Evolutionary conservation across 2,329 filamentous ascomycete species (phyloP).

Genomic region (Chaetomium olivaceum): DNA sequence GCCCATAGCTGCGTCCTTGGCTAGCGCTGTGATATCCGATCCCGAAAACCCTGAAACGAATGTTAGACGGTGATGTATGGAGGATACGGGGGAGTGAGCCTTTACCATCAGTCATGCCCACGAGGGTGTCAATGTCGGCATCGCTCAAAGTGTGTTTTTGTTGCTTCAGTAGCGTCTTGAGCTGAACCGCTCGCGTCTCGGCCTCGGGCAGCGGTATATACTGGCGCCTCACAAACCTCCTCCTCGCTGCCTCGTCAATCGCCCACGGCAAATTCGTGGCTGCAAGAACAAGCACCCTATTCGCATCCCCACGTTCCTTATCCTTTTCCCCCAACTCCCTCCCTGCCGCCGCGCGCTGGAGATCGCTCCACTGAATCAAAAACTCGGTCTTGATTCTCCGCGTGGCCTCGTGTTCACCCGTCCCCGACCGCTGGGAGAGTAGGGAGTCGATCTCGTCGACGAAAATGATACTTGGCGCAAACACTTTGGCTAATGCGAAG

Average conservation of each 20-base stretch:
- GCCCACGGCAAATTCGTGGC: conserved; percentile 97
- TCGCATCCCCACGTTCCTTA: conserved; percentile 75
- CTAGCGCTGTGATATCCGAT: conserved; percentile 92
- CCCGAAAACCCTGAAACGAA: conserved; percentile 79
- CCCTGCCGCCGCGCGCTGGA: conserved; percentile 88
- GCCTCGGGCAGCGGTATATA: conserved; percentile 93
- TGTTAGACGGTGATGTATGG: not conserved
- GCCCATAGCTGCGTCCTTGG: conserved; percentile 98
- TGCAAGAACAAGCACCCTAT: conserved; percentile 85
- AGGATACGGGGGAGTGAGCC: conserved; percentile 17
- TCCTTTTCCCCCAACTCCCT: conserved; percentile 67
- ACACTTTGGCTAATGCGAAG: conserved; percentile 82
- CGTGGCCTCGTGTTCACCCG: conserved; percentile 88
- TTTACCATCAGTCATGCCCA: conserved; percentile 81
- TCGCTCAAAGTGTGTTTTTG: conserved; percentile 81
- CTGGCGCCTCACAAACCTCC: conserved; percentile 87
- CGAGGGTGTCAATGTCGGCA: conserved; percentile 70
- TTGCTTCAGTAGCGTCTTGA: conserved; percentile 76
- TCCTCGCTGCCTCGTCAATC: conserved; percentile 90
- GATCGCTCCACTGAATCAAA: conserved; percentile 92
- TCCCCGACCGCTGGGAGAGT: conserved; percentile 77
- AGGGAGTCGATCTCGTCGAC: conserved; percentile 98
- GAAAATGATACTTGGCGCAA: conserved; percentile 96
- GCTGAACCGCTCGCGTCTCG: conserved; percentile 74
- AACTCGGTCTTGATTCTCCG: conserved; percentile 97